Base-by-base conservation (phyloP, 1,284 basidiomycete species). In the Nidula niveotomentosa region DNA sequence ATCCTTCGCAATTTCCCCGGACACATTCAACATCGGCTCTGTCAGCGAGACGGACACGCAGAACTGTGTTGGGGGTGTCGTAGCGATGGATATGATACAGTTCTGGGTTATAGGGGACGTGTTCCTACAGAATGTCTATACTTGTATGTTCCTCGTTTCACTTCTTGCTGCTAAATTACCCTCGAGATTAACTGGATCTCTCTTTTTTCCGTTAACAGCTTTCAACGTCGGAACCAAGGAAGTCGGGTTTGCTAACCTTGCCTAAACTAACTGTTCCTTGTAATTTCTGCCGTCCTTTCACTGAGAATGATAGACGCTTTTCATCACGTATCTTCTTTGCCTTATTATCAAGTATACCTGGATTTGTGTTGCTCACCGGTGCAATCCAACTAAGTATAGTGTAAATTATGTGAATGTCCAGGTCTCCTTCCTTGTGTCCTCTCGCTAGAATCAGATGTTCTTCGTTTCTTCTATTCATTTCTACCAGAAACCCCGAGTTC, bases 21-120 rank as follows among this genome's bases (percentile, higher is more conserved):
- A 62, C 0, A 67, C 65, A 1, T 73, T 78, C 56, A 77, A 76
- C 55, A 56, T 74, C 7, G 76, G 75, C 6, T 51, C 4, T 2
- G 47, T 60, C 64, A 13, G 0, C 46, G 10, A 64, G 30, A 30
- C 30, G 30, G 30, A 60, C 35, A 73, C 71, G 0, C 35, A 50
- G 2, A 61, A 69, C 30, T 76, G 76, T 56, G 55, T 76, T 15
- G 74, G 71, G 48, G 71, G 66, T 3, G 58, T 73, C 15, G 63
- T 60, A 37, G 59, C 59, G 34, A 8, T 43, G 33, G 62, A 63
- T 41, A 41, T 15, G 12, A 13, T 41, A 63, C 60, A 59, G 33
- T 63, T 68, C 55, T 73, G 71, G 71, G 61, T 71, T 33, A 54
- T 70, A 30, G 70, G 69, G 8, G 70, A 69, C 36, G 64, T 68